These are phyloP conservation scores for Aspergillus aculeatus DNA, from an alignment of 2,329 filamentous ascomycete genomes.

Conservation along the genomic window DNA sequence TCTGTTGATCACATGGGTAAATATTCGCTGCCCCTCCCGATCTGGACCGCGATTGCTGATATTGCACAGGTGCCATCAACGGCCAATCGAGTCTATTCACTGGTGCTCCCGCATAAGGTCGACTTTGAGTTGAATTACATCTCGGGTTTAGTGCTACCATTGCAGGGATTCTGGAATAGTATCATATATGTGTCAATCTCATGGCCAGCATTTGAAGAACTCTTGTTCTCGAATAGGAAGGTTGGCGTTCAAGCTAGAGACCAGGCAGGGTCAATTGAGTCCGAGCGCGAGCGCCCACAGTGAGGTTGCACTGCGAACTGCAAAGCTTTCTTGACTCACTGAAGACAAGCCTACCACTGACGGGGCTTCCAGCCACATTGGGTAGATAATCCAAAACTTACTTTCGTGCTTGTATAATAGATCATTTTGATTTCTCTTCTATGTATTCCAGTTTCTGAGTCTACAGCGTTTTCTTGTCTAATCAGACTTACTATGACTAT, in stretches of 20 bases:
- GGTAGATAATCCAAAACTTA: background rate
- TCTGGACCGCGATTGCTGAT: background rate
- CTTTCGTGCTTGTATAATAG: background rate
- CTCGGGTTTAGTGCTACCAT: constrained; percentile 71
- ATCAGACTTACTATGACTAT: no score
- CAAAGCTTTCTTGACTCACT: background rate
- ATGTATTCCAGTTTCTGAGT: background rate
- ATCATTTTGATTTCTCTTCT: background rate
- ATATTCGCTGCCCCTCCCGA: background rate
- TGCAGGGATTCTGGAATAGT: constrained; percentile 84
- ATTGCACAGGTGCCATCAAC: constrained; percentile 62
- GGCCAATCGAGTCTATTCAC: constrained; percentile 71
- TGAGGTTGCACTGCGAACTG: background rate
- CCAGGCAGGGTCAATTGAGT: background rate
- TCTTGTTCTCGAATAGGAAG: background rate
- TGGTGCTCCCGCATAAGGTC: constrained; percentile 56
- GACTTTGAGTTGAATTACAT: constrained; percentile 65
- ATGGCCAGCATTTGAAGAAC: constrained; percentile 58
- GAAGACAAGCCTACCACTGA: no score
- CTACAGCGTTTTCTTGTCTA: no score
- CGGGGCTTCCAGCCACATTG: no score
- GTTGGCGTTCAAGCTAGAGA: background rate
- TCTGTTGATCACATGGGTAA: constrained; percentile 44
- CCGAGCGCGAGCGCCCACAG: background rate
- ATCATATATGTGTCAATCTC: constrained; percentile 73